Base-by-base conservation (phyloP, 331 rosid genomes). In the Acacia concinna region DNA sequence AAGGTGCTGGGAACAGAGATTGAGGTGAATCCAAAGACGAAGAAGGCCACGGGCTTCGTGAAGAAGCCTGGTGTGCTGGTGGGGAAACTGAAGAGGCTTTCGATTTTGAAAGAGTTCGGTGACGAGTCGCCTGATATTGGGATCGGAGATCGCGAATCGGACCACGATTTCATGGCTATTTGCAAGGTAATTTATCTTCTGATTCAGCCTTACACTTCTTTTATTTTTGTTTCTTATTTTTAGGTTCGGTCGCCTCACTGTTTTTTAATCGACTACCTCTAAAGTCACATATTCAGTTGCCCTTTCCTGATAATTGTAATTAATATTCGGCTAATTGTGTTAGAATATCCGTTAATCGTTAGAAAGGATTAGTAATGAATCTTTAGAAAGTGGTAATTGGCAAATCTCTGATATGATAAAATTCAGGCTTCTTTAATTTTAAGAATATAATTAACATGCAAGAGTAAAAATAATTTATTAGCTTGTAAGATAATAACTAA, bases 11-110 rank as follows among this genome's bases (percentile, higher is more conserved):
- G 98, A 14, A 95, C 99, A 18, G 98, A 95, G 77, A 93, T 95
- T 81, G 99, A 91, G 83, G 98, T 95, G 80, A 84, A 95, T 34
- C 98, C 98, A 1, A 95, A 89, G 91, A 95, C 99, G 37, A 95
- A 93, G 88, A 95, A 85, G 80, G 99, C 99, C 0, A 95, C 99
- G 10, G 99, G 98, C 1, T 95, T 91, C 51, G 97, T 95, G 37
- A 93, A 95, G 93, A 93, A 87, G 59, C 97, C 99, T 1, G 98
- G 99, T 49, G 98, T 95, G 52, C 76, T 95, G 79, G 98, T 95
- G 2, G 96, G 96, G 6, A 83, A 93, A 44, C 77, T 51, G 86
- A 95, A 95, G 89, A 89, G 87, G 60, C 47, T 74, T 49, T 91
- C 98, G 2, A 75, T 95, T 65, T 3, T 69, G 86, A 91, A 90